phyloP scores from a whole-genome alignment of 1,284 basidiomycete species.

The Cryptococcus sp. region DNA sequence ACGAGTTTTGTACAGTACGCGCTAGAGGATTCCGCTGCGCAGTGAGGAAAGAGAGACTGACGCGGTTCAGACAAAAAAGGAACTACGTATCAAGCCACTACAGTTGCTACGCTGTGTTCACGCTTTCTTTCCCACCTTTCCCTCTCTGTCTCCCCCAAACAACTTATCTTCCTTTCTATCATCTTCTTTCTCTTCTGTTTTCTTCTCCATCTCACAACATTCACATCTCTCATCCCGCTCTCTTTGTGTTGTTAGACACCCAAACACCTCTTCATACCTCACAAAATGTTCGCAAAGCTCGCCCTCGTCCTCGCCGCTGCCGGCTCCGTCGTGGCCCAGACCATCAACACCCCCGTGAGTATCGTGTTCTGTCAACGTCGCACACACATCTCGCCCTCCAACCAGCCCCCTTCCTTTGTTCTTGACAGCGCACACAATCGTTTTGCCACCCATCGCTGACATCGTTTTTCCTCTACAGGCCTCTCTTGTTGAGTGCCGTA shows the following conservation, averaged over 20 bases:
- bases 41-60: too few species aligned
- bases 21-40: too few species aligned
- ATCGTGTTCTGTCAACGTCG: not conserved
- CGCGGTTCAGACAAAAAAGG: too few species aligned
- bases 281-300: constrained; percentile 35
- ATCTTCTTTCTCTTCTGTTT: constrained; percentile 5
- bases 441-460: constrained; percentile 12
- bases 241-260: constrained; percentile 3
- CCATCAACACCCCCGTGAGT: constrained; percentile 47
- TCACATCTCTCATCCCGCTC: not conserved
- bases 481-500: constrained; percentile 44
- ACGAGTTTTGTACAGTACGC: too few species aligned
- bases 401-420: not conserved
- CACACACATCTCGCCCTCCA: not conserved
- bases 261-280: constrained; percentile 4
- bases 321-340: constrained; percentile 34
- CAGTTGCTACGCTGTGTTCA: too few species aligned
- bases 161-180: constrained; percentile 11
- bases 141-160: too few species aligned
- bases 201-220: constrained; percentile 8
- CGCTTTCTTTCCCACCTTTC: too few species aligned
- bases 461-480: constrained; percentile 18
- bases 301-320: constrained; percentile 30
- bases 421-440: not conserved
- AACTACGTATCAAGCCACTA: too few species aligned